A percentile compares a stretch with the other conserved stretches of the same genome.
Evolutionary conservation across 441 rosid genomes (phyloP).

Genomic region (Pelargonium myrrhifolium): DNA sequence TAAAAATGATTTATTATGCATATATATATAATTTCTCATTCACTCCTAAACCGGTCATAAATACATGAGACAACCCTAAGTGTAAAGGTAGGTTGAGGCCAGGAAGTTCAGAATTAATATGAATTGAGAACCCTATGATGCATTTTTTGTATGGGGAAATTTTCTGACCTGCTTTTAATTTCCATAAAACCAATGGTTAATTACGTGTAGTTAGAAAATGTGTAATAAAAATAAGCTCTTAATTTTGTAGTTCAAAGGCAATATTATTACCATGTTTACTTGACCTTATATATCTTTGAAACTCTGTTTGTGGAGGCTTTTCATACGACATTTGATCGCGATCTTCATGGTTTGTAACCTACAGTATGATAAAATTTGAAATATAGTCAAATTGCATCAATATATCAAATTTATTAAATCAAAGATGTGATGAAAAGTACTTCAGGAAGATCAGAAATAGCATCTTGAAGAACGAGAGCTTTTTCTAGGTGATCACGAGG

Average conservation of each 20-base stretch:
- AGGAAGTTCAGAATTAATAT: too few relatives aligned
- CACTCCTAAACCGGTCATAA: too few relatives aligned
- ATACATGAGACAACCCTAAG: too few relatives aligned
- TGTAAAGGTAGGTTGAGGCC: too few relatives aligned
- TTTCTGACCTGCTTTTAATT: too few relatives aligned
- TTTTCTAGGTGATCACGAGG: slow-evolving; percentile 29
- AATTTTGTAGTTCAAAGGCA: background rate
- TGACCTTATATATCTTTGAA: slow-evolving; percentile 49
- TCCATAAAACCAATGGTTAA: background rate
- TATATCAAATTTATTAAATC: background rate
- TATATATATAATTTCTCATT: too few relatives aligned
- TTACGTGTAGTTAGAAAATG: background rate
- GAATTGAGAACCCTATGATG: too few relatives aligned
- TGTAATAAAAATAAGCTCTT: too few relatives aligned
- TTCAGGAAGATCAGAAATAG: slow-evolving; percentile 53
- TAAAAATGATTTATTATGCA: too few relatives aligned
- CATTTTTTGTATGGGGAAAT: too few relatives aligned
- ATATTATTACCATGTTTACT: slow-evolving; percentile 41
- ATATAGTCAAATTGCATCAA: background rate
- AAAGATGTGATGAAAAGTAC: slow-evolving; percentile 29
- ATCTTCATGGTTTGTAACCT: slow-evolving; percentile 50
- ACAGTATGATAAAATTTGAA: background rate
- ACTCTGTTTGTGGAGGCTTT: slow-evolving; percentile 41
- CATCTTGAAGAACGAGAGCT: slow-evolving; percentile 48
- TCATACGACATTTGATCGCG: slow-evolving; percentile 51